Base-by-base conservation (phyloP, 495 filamentous ascomycete genomes). In the Articulospora tetracladia region DNA sequence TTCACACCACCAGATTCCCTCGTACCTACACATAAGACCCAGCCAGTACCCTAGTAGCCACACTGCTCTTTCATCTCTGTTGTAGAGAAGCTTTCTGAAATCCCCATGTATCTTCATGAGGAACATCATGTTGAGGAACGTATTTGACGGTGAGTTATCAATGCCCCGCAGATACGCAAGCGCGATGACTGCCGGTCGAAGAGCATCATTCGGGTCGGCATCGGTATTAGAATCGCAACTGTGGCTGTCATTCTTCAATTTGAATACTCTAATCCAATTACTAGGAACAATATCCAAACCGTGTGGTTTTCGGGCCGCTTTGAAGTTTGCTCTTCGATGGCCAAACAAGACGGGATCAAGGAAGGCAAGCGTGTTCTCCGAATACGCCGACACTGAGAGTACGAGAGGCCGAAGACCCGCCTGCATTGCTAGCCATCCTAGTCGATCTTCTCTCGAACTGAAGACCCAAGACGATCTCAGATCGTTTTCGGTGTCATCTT, bases 31-130 rank as follows among this genome's bases (percentile, higher is more conserved):
- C 60, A 63, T 63, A 30, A 63, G 30, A 20, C 60, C 60, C 20
- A 63, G 46, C 60, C 60, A 63, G 41, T 57, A 58, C 53, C 60
- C 60, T 34, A 63, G 55, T 36, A 63, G 24, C 60, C 60, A 63
- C 24, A 63, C 27, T 19, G 56, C 56, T 13, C 55, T 59, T 41
- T 63, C 60, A 34, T 63, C 60, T 20, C 60, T 48, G 1, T 24
- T 32, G 56, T 59, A 59, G 34, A 63, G 55, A 27, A 59, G 55
- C 19, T 26, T 27, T 28, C 41, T 55, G 24, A 63, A 59, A 51
- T 58, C 60, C 27, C 49, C 41, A 51, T 63, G 47, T 19, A 59
- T 51, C 60, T 63, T 59, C n/a, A 41, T 50, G 27, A 63, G 39
- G 26, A 63, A 63, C 56, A 58, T 39, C 53, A 41, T 60, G 26